Evolutionary conservation across 1,284 basidiomycete species (phyloP).

Genomic region (Cronartium quercuum): DNA sequence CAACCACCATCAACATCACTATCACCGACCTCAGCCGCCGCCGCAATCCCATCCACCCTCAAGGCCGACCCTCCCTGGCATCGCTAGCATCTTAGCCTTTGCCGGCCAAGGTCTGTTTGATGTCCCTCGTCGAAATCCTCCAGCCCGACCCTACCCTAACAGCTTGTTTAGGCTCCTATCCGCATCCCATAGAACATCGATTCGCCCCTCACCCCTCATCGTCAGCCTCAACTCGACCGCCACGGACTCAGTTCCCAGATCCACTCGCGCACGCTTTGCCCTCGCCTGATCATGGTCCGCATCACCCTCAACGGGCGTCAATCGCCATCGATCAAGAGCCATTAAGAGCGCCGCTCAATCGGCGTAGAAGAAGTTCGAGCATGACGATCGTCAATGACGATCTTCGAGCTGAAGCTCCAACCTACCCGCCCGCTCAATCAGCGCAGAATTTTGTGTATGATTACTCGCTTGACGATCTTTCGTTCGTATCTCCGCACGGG

Average conservation of each 20-base stretch:
- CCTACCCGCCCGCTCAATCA: neutral
- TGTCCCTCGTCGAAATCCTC: neutral
- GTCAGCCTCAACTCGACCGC: neutral
- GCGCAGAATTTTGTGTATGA: too few relatives aligned
- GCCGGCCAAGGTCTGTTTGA: constrained; percentile 21
- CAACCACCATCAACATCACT: neutral
- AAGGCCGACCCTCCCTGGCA: constrained; percentile 29
- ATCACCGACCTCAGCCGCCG: neutral
- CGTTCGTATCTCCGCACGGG: neutral
- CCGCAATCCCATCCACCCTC: neutral
- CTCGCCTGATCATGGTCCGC: neutral
- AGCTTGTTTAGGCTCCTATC: neutral
- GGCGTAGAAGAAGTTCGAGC: neutral
- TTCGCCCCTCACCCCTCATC: neutral
- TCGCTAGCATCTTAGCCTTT: constrained; percentile 34
- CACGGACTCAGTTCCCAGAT: constrained; percentile 2
- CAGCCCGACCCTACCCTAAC: neutral
- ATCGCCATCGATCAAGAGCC: neutral
- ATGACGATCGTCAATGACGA: neutral
- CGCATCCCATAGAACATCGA: neutral
- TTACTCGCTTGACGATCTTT: neutral
- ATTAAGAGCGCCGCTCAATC: neutral
- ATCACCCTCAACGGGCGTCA: neutral
- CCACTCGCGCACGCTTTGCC: constrained; percentile 15
- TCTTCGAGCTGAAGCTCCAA: neutral